Evolutionary conservation across 164 flowering plant genomes (phyloP), one percentile per base, ranked within the genome.

Genomic region (Saururus chinensis): DNA sequence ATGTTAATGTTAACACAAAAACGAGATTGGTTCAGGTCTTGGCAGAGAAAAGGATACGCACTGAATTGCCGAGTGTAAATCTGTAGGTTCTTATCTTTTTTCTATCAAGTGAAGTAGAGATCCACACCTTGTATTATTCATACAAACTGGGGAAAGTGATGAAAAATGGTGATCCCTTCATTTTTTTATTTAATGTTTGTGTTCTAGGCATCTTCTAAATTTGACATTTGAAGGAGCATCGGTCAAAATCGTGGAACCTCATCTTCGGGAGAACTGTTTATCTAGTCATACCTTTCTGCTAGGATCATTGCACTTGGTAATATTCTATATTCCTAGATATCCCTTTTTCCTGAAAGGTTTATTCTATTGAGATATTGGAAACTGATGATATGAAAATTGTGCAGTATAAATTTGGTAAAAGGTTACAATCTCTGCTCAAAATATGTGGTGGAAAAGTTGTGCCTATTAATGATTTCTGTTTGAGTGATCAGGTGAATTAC

Each of bases 381-480:
- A 54, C 54, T 56, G 16, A 66, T 19, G 19, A 25, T 0, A 57
- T 17, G 22, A 41, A 58, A 51, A 60, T 21, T 16, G 20, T 73
- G 69, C 86, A 91, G 96, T 91, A 91, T 63, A 80, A 74, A 57
- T 82, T 76, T 69, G 71, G 74, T 67, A 75, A 70, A 58, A 82
- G 64, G 62, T 61, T 87, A 73, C 78, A 64, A 51, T 63, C 70
- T 5, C 56, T 91, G 35, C 67, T 91, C 76, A 83, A 76, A 59
- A 70, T 70, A 6, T 71, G 78, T 69, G 89, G 93, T 42, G 88
- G 87, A 45, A 81, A 78, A 66, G 72, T 73, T 74, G 54, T 74
- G 37, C 65, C 72, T 7, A 53, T 73, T 59, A 74, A 79, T 67
- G 74, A 55, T 20, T 79, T 75, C 62, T 64, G 57, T 71, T 64